A percentile compares a stretch with the other conserved stretches of the same genome.
Evolutionary conservation across 140 eudicot species (phyloP).

Genomic region (Flaveria floridana): DNA sequence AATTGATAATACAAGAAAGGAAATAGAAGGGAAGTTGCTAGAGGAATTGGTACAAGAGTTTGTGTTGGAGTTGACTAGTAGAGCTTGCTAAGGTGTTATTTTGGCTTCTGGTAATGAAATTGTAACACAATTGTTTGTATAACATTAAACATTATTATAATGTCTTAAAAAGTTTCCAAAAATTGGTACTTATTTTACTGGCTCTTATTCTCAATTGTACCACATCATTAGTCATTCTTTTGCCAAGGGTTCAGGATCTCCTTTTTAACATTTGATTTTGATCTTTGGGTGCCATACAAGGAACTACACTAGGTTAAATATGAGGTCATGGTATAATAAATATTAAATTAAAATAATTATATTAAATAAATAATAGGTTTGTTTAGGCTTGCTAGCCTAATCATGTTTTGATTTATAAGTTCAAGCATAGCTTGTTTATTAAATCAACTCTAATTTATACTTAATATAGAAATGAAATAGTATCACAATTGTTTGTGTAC

Average conservation of each 20-base stretch:
- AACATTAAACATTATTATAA: slow-evolving; percentile 37
- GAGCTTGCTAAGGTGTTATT: slow-evolving; percentile 32
- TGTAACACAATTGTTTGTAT: slow-evolving; percentile 40
- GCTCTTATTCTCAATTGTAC: neutral
- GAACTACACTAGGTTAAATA: too few species aligned
- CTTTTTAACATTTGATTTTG: neutral
- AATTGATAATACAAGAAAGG: slow-evolving; percentile 54
- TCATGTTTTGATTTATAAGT: too few species aligned
- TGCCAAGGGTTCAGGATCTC: slow-evolving; percentile 16
- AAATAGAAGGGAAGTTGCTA: slow-evolving; percentile 74
- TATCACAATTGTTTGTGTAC: slow-evolving; percentile 39
- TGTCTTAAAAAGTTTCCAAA: slow-evolving; percentile 14
- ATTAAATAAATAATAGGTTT: too few species aligned
- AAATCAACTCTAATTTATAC: too few species aligned
- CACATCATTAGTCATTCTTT: slow-evolving; percentile 12
- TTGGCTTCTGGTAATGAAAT: slow-evolving; percentile 8
- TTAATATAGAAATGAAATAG: neutral
- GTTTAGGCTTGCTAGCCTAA: too few species aligned
- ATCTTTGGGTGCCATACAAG: neutral
- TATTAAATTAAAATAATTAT: too few species aligned
- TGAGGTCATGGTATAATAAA: too few species aligned
- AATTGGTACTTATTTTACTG: slow-evolving; percentile 23
- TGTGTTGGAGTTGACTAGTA: slow-evolving; percentile 64
- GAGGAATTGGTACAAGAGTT: slow-evolving; percentile 75
- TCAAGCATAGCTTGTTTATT: too few species aligned